A percentile compares a stretch with the other conserved stretches of the same genome.
These are phyloP conservation scores for Fusarium pseudocircinatum DNA, from an alignment of 2,329 filamentous ascomycete species.

Conservation along the genomic window DNA sequence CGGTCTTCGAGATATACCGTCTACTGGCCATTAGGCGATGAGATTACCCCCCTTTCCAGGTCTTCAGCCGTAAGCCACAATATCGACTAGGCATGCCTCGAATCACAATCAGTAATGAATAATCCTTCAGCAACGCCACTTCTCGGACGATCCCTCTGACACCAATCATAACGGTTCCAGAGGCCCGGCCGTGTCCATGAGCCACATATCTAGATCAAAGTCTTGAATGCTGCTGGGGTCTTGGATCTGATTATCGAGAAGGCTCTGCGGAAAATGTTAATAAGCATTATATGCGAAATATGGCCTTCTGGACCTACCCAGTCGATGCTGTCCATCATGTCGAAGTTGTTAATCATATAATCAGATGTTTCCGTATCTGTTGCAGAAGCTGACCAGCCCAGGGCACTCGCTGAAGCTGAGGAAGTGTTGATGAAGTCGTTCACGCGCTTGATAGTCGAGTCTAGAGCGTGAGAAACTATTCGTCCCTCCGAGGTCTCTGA, in stretches of 20 bases:
- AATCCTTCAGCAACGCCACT: background rate
- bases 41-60: fast-evolving
- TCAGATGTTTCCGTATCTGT: fast-evolving
- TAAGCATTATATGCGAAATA: fast-evolving
- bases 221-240: background rate
- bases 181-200: conserved; percentile 6
- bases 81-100: background rate
- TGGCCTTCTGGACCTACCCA: conserved; percentile 16
- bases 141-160: fast-evolving
- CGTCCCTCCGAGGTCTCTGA: conserved; percentile 29
- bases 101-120: background rate
- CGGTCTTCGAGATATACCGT: fast-evolving
- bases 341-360: background rate
- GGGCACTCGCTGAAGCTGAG: fast-evolving
- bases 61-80: background rate
- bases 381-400: background rate
- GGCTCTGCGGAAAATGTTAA: background rate
- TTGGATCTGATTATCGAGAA: conserved; percentile 28
- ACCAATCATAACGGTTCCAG: background rate
- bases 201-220: conserved; percentile 25
- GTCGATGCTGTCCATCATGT: conserved; percentile 28
- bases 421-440: background rate
- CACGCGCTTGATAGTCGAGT: conserved; percentile 29
- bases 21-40: no score
- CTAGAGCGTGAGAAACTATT: conserved; percentile 31